These are phyloP conservation scores for Amesomyces nigricolor DNA, from an alignment of 2,329 filamentous ascomycete species.

Conservation along the genomic window DNA sequence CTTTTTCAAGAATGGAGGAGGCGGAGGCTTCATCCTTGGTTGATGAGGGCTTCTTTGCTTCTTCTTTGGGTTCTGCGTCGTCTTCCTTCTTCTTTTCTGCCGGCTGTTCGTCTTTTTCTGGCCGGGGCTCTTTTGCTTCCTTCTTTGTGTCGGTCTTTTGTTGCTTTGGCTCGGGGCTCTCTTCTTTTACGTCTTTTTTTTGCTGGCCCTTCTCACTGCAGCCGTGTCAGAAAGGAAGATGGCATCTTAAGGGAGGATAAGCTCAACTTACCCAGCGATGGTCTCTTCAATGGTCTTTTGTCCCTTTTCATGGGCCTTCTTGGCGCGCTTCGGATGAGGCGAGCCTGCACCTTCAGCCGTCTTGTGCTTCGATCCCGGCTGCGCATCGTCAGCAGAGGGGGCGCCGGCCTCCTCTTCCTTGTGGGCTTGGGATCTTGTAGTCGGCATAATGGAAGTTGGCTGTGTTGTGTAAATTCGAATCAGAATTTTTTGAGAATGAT, in stretches of 20 bases:
- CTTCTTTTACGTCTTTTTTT: too few species aligned
- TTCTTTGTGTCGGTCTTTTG: slow-evolving; percentile 35
- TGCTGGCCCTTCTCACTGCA: too few species aligned
- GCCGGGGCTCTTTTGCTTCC: slow-evolving; percentile 9
- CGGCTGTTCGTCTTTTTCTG: not conserved
- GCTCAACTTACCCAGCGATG: not conserved
- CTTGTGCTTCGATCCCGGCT: slow-evolving; percentile 34
- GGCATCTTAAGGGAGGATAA: too few species aligned
- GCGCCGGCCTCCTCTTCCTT: slow-evolving; percentile 10
- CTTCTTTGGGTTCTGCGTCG: not conserved
- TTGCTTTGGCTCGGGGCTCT: too few species aligned
- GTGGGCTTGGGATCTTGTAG: slow-evolving; percentile 21
- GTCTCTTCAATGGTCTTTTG: slow-evolving; percentile 37
- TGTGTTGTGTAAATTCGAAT: not conserved
- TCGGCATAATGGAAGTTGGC: slow-evolving; percentile 14
- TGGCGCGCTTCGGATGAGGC: slow-evolving; percentile 37
- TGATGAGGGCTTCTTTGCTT: slow-evolving; percentile 21
- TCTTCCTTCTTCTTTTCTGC: not conserved
- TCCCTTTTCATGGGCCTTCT: slow-evolving; percentile 31
- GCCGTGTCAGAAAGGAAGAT: too few species aligned
- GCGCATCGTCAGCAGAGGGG: slow-evolving; percentile 14
- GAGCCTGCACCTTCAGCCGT: slow-evolving; percentile 28
- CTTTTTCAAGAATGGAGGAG: slow-evolving; percentile 70
- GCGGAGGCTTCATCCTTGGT: slow-evolving; percentile 26
- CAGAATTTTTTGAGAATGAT: not conserved